These are phyloP conservation scores for Geranium incanum DNA, from an alignment of 441 rosid species.

Conservation along the genomic window DNA sequence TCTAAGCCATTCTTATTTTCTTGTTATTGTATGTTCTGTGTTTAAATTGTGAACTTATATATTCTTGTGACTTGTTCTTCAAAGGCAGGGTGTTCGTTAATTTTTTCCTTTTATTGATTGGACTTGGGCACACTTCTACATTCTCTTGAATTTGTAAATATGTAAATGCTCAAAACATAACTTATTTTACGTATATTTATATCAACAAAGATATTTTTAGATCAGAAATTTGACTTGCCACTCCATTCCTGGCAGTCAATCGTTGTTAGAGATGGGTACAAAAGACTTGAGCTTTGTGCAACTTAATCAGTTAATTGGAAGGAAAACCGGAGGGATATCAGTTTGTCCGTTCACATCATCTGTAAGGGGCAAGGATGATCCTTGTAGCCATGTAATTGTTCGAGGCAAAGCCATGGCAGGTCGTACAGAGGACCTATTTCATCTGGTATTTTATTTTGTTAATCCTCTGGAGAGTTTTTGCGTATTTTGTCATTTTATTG, in stretches of 20 bases:
- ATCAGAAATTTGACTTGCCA: background rate
- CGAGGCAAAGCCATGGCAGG: slow-evolving; percentile 98
- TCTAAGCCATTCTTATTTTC: slow-evolving; percentile 10
- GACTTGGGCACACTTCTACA: too few species aligned
- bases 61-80: background rate
- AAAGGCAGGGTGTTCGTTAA: background rate
- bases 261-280: slow-evolving; percentile 96
- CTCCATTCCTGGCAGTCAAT: slow-evolving; percentile 50
- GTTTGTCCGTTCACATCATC: slow-evolving; percentile 89
- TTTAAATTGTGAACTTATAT: background rate
- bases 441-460: slow-evolving; percentile 46
- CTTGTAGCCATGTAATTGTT: slow-evolving; percentile 69
- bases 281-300: slow-evolving; percentile 85
- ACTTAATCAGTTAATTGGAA: slow-evolving; percentile 95
- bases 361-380: slow-evolving; percentile 61
- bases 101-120: background rate
- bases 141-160: background rate
- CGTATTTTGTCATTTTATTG: background rate
- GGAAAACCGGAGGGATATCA: slow-evolving; percentile 96
- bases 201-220: background rate
- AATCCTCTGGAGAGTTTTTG: slow-evolving; percentile 3
- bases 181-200: background rate
- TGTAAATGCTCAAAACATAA: background rate
- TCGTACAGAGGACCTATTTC: slow-evolving; percentile 71
- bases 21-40: slow-evolving; percentile 4